These are phyloP conservation scores for Nephelium lappaceum DNA, from an alignment of 345 rosid species.

Conservation along the genomic window DNA sequence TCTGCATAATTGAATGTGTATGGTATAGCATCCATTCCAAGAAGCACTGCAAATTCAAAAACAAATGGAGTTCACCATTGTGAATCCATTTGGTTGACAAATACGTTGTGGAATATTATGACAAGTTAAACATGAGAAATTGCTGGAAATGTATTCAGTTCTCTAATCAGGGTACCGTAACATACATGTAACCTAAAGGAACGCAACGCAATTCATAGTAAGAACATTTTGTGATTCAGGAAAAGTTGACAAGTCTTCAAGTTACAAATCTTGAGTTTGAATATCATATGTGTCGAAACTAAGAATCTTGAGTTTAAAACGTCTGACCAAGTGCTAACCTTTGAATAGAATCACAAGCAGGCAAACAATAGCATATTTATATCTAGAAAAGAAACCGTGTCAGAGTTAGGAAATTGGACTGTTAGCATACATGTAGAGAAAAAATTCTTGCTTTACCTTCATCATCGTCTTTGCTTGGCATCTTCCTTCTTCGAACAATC, in stretches of 20 bases:
- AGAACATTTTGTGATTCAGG: not conserved
- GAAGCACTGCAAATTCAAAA: slow-evolving; percentile 27
- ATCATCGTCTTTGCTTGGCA: slow-evolving; percentile 37
- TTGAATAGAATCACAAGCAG: not conserved
- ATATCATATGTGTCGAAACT: not conserved
- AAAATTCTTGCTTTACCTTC: slow-evolving; percentile 48
- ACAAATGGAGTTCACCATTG: not conserved
- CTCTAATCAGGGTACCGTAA: not conserved
- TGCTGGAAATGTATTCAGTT: not conserved
- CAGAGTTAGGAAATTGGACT: not conserved
- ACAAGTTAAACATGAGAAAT: slow-evolving; percentile 1
- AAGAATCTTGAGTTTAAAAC: not conserved
- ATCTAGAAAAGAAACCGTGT: not conserved
- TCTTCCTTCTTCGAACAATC: slow-evolving; percentile 44
- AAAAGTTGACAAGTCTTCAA: not conserved
- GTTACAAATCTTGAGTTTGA: too few relatives aligned
- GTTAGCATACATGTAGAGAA: not conserved
- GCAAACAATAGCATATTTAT: not conserved
- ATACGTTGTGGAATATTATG: not conserved
- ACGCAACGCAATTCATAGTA: not conserved
- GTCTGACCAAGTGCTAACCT: not conserved
- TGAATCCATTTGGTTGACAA: slow-evolving; percentile 1
- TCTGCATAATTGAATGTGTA: slow-evolving; percentile 20
- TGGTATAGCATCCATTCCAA: slow-evolving; percentile 17
- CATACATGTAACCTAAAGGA: not conserved